These are phyloP conservation scores for Magnaporthiopsis poae DNA, from an alignment of 2,329 filamentous ascomycete genomes.

Conservation along the genomic window DNA sequence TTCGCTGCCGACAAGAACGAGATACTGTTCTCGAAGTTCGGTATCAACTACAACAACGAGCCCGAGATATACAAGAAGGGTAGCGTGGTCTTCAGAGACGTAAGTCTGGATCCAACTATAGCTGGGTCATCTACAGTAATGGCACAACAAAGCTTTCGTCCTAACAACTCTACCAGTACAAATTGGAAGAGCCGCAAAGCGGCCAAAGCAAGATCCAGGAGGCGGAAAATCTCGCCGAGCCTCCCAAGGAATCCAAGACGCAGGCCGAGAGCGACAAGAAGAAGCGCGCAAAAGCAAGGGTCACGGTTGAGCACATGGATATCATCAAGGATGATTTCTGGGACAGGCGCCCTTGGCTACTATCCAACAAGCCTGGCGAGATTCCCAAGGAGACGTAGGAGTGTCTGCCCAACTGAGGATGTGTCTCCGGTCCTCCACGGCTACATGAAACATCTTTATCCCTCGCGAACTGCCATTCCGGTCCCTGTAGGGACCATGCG, in stretches of 20 bases:
- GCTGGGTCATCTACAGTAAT: neutral
- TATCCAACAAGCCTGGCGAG: slow-evolving; percentile 64
- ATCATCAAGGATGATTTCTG: slow-evolving; percentile 95
- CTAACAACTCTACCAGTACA: slow-evolving; percentile 42
- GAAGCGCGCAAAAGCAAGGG: slow-evolving; percentile 64
- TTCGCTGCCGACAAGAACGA: slow-evolving; percentile 86
- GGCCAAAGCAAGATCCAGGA: slow-evolving; percentile 36
- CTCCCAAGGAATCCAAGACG: slow-evolving; percentile 58
- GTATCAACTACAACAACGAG: slow-evolving; percentile 97
- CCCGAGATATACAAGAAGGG: slow-evolving; percentile 87
- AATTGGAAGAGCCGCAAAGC: slow-evolving; percentile 50
- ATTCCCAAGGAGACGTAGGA: slow-evolving; percentile 48
- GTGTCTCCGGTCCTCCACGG: neutral
- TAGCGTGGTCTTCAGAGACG: slow-evolving; percentile 77
- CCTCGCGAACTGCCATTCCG: neutral
- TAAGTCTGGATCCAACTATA: slow-evolving; percentile 28
- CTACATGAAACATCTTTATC: neutral
- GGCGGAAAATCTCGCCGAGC: slow-evolving; percentile 41
- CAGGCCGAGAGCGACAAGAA: slow-evolving; percentile 78
- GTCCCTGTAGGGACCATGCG: neutral
- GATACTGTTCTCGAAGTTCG: slow-evolving; percentile 78
- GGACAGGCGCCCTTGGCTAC: slow-evolving; percentile 73
- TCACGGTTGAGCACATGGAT: slow-evolving; percentile 78
- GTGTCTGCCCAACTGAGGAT: neutral
- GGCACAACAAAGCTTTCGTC: neutral